Base-by-base conservation (phyloP, 441 rosid species). In the Gossypium trilobum region DNA sequence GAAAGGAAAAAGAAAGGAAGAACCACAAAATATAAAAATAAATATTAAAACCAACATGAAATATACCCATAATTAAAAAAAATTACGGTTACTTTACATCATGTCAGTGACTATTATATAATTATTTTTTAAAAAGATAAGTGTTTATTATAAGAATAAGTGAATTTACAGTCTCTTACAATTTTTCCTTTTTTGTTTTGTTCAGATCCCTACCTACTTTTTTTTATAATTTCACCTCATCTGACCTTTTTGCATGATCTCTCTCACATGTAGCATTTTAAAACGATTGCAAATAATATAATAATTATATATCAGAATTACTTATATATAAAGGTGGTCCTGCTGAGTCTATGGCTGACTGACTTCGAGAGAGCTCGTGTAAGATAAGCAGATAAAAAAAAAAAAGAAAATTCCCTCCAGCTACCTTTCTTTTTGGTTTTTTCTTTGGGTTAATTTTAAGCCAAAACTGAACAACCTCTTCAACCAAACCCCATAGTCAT, bases 311-410 rank as follows among this genome's bases (percentile, higher is more conserved):
- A n/a, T 13, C 51, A 46, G 51, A 10, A n/a, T 46, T 46, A n/a
- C 14, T 46, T 66, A 13, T 39, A 59, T 48, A 75, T 17, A 74
- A 71, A 70, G 70, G 89, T 78, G 89, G 85, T 86, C 87, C 83
- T 76, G 73, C 68, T 31, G 74, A 84, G 85, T 81, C 82, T 73
- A 81, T 61, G 76, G 77, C 78, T 72, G 85, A 79, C 82, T 80
- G 81, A 82, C 73, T 78, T 74, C 4, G 42, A 77, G 65, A 72
- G 65, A 73, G 79, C 80, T 84, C 87, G 86, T 86, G 86, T 77
- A 68, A 81, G 85, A 75, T 86, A 81, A 84, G 63, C 58, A 66
- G 55, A 72, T 75, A 29, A 44, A 2, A 17, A 9, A 10, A 54
- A 56, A 67, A 77, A 19, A 19, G 46, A 56, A 67, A 78, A 84